phyloP scores from a whole-genome alignment of 805 yeast species.

The Metschnikowia santaceciliae region DNA sequence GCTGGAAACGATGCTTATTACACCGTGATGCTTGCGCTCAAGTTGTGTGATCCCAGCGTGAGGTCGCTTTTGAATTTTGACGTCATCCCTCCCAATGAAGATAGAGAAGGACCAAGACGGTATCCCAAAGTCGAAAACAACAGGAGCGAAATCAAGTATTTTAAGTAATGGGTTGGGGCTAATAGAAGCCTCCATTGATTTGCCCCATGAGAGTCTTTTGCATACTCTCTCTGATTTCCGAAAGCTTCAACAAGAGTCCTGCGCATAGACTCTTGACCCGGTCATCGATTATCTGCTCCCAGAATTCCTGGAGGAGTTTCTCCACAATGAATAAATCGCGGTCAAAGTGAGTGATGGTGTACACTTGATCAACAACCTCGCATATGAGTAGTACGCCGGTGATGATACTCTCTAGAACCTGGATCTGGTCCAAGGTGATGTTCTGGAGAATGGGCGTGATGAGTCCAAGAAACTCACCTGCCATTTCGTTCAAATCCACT shows the following conservation, averaged over 20 bases:
- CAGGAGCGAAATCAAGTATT: not conserved
- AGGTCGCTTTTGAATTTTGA: slow-evolving; percentile 5
- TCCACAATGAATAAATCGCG: slow-evolving; percentile 19
- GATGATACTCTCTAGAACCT: slow-evolving; percentile 34
- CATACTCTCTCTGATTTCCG: slow-evolving; percentile 19
- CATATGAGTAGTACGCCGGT: slow-evolving; percentile 35
- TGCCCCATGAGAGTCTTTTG: slow-evolving; percentile 31
- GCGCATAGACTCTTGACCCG: slow-evolving; percentile 37
- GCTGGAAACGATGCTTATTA: slow-evolving; percentile 29
- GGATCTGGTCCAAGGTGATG: slow-evolving; percentile 26
- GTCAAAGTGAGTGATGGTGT: slow-evolving; percentile 20
- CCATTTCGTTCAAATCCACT: slow-evolving; percentile 51
- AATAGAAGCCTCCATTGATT: slow-evolving; percentile 19
- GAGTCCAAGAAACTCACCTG: slow-evolving; percentile 46
- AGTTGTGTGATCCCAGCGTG: slow-evolving; percentile 22
- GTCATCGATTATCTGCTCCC: slow-evolving; percentile 37
- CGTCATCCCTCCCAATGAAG: not conserved
- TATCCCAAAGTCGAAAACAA: slow-evolving; percentile 1
- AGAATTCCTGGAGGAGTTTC: slow-evolving; percentile 24
- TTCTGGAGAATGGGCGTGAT: slow-evolving; percentile 21
- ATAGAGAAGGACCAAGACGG: not conserved
- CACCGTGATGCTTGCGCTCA: slow-evolving; percentile 23
- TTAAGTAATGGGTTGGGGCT: not conserved
- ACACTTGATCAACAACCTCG: slow-evolving; percentile 31
- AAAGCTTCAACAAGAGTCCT: slow-evolving; percentile 33